Evolutionary conservation across 805 yeast genomes (phyloP).

Genomic region (Wickerhamomyces bisporus): DNA sequence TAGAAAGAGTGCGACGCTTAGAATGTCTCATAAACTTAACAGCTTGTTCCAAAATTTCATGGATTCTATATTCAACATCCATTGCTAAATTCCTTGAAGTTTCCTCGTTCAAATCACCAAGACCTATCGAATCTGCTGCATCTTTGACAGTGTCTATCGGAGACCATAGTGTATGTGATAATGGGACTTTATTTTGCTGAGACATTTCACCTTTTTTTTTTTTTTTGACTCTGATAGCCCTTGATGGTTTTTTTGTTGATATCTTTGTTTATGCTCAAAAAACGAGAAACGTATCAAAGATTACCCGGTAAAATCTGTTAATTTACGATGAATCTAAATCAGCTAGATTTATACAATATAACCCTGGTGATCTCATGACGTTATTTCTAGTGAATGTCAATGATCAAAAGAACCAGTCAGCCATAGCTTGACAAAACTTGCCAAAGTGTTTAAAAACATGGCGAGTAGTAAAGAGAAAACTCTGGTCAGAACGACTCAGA

Average conservation of each 20-base stretch:
- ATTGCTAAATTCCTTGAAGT: slow-evolving; percentile 92
- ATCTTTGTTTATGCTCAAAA: no score
- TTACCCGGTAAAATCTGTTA: no score
- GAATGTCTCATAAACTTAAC: slow-evolving; percentile 93
- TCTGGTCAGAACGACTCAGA: no score
- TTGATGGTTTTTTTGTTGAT: background rate
- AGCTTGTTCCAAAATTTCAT: slow-evolving; percentile 93
- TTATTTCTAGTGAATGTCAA: no score
- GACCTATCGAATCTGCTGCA: slow-evolving; percentile 89
- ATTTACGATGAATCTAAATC: no score
- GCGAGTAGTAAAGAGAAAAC: no score
- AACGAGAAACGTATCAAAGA: no score
- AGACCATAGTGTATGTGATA: slow-evolving; percentile 93
- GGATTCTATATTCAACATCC: slow-evolving; percentile 98
- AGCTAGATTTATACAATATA: no score
- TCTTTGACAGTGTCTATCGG: slow-evolving; percentile 96
- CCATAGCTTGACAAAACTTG: no score
- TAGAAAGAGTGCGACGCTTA: slow-evolving; percentile 74
- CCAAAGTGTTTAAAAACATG: no score
- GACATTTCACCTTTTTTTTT: slow-evolving; percentile 2
- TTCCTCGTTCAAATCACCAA: slow-evolving; percentile 75
- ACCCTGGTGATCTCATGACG: no score
- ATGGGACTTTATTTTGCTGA: slow-evolving; percentile 39
- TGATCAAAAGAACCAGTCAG: no score
- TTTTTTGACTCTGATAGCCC: background rate